These are phyloP conservation scores for Clarireedia homoeocarpa DNA, from an alignment of 2,329 filamentous ascomycete species.

Conservation along the genomic window DNA sequence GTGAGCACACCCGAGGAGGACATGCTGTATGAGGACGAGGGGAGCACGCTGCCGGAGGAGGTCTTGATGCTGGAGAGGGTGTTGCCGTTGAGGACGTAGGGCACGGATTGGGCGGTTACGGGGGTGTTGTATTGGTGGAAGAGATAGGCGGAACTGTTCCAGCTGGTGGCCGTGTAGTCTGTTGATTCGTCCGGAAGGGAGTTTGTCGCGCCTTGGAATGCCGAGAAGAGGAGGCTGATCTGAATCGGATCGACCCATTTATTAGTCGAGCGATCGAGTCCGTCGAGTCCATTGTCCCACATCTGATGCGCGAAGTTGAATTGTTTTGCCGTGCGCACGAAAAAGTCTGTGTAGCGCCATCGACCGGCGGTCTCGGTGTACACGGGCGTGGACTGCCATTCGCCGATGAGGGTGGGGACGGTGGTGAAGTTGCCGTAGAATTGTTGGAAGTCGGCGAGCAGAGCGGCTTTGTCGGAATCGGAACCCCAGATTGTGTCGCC, in stretches of 20 bases:
- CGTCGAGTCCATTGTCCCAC: constrained; percentile 53
- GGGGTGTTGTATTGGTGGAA: constrained; percentile 43
- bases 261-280: constrained; percentile 41
- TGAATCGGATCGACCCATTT: constrained; percentile 44
- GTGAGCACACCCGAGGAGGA: constrained; percentile 37
- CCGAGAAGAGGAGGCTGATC: constrained; percentile 40
- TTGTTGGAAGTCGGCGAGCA: constrained; percentile 42
- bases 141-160: constrained; percentile 45
- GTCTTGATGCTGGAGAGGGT: constrained; percentile 36
- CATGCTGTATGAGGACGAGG: constrained; percentile 40
- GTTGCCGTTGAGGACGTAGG: constrained; percentile 48
- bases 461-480: constrained; percentile 41
- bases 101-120: constrained; percentile 36
- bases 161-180: constrained; percentile 37
- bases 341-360: constrained; percentile 50
- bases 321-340: constrained; percentile 40
- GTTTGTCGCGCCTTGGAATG: constrained; percentile 37
- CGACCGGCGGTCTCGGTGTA: constrained; percentile 47
- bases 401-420: constrained; percentile 48
- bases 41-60: constrained; percentile 31
- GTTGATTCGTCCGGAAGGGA: constrained; percentile 44
- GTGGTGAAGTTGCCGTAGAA: constrained; percentile 47
- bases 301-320: constrained; percentile 44
- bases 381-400: constrained; percentile 44
- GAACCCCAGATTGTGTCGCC: constrained; percentile 54